Evolutionary conservation across 495 filamentous ascomycete species (phyloP).

Genomic region (Tuber calosporum): DNA sequence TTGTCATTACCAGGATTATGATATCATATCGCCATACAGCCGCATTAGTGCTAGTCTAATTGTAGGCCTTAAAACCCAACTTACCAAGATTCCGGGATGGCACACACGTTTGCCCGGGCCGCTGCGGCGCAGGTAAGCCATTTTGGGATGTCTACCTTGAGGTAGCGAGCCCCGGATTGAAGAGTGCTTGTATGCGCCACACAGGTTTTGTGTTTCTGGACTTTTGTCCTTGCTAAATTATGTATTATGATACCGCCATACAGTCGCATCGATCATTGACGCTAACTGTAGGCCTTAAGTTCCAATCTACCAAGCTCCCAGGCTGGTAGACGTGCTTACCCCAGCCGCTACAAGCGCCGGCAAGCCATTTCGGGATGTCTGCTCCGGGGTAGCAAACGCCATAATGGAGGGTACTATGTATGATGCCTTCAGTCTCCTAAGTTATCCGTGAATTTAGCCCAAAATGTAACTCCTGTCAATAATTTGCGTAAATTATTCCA

Average conservation of each 20-base stretch:
- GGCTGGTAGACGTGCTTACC: background rate
- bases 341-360: background rate
- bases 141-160: background rate
- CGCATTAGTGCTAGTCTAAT: background rate
- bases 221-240: background rate
- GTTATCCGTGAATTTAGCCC: background rate
- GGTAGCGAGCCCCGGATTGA: background rate
- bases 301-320: background rate
- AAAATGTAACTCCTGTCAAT: background rate
- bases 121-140: background rate
- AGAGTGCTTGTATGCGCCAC: background rate
- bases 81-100: background rate
- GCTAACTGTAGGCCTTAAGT: background rate
- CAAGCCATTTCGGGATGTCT: background rate
- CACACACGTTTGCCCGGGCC: background rate
- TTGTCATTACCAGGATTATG: background rate
- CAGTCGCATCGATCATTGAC: background rate
- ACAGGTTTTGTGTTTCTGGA: background rate
- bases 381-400: background rate
- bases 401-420: background rate
- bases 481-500: background rate
- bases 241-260: background rate
- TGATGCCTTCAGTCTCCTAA: background rate
- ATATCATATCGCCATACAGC: background rate
- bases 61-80: background rate